Evolutionary conservation across 2,329 filamentous ascomycete species (phyloP), one percentile per base, ranked within the genome.

Genomic region (Colletotrichum melonis): DNA sequence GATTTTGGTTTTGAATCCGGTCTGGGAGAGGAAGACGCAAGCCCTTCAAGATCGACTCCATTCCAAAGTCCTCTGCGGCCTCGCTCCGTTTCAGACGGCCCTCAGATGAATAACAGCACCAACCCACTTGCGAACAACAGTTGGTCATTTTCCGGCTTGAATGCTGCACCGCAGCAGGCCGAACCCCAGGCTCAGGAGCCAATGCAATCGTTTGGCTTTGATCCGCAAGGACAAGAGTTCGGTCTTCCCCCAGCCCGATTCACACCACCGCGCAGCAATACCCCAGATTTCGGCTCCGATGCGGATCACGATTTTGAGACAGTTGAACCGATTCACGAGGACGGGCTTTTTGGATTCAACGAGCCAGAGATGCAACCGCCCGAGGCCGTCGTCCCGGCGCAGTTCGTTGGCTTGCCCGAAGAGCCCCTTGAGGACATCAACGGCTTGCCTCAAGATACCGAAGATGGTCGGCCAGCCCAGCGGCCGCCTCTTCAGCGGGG

Each of bases 91-190:
- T 92, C 90, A 0, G 90, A 92, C 76, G 90, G 90, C 0, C 88
- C 88, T 4, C 83, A 83, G 56, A 78, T 80, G 6, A 82, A 82
- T 4, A 81, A 84, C 9, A 80, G 80, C 2, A 81, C 87, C 66
- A 88, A 90, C 63, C 87, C 88, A 0, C 78, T 92, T 19, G 90
- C 86, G 1, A 89, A 89, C 78, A 91, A 91, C 74, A 92, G 83
- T 76, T 92, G 90, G 91, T 87, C 86, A 0, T 92, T 92, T 76
- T 82, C 84, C 4, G 81, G 81, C 28, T 74, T 89, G 8, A 80
- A 82, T 24, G 63, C 77, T 12, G 74, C 79, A 8, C 26, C 66
- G 8, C 54, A 55, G 8, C 54, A 46, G 12, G 55, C 49, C 9
- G 60, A 72, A 59, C 26, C 57, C 6, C 56, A 63, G 49, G 22